phyloP scores from a whole-genome alignment of 371 early-diverging fungal genomes.

The Mucor sp. region DNA sequence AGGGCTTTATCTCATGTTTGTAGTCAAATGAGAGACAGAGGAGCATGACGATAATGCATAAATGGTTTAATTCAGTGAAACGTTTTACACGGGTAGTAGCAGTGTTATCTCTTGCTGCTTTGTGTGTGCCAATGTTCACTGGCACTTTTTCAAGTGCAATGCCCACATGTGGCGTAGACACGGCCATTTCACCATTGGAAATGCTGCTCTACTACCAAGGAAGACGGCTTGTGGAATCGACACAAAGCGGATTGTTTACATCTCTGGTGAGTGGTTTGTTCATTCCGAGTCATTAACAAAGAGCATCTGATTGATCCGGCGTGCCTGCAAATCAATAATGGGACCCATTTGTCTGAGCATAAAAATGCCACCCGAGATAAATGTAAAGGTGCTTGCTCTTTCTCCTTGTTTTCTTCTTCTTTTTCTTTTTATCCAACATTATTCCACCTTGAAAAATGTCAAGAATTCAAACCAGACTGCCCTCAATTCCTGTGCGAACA shows the following conservation, averaged over 20 bases:
- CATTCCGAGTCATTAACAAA: neutral
- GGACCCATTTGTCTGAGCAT: neutral
- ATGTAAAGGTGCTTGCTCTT: neutral
- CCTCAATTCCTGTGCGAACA: constrained; percentile 13
- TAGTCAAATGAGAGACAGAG: neutral
- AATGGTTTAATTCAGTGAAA: neutral
- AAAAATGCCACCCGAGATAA: neutral
- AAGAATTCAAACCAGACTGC: constrained; percentile 9
- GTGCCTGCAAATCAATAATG: neutral
- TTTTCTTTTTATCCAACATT: neutral
- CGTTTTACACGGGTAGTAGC: neutral
- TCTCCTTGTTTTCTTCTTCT: neutral
- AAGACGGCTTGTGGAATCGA: neutral
- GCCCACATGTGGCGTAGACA: neutral
- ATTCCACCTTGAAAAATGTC: neutral
- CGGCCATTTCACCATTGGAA: neutral
- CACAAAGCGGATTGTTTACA: neutral
- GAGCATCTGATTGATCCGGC: neutral
- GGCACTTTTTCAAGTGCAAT: neutral
- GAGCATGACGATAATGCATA: neutral
- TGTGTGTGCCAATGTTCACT: neutral
- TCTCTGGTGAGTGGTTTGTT: neutral
- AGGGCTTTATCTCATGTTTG: neutral
- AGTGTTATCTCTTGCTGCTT: neutral
- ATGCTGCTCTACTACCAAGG: no score